Conservation (phyloP, 495 filamentous ascomycete species). For the Ramalina peruviana region DNA sequence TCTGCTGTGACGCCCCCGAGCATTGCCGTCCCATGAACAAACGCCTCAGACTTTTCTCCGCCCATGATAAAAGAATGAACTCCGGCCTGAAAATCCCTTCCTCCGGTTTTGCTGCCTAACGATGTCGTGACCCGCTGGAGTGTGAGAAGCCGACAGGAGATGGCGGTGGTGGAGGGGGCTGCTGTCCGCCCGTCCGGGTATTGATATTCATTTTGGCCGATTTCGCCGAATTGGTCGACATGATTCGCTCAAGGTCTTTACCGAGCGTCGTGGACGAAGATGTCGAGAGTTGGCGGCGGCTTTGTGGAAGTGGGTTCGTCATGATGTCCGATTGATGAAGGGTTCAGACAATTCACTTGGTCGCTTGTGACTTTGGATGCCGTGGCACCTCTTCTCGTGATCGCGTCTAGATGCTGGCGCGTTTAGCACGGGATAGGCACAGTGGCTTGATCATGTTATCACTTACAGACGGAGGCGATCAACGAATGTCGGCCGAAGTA, state of each 20-base stretch:
- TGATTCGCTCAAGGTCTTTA: conserved; percentile 6
- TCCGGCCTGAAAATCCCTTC: background rate
- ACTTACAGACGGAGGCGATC: too few relatives aligned
- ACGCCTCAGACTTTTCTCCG: background rate
- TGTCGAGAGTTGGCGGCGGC: conserved; percentile 10
- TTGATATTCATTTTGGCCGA: conserved; percentile 1
- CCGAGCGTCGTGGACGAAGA: conserved; percentile 6
- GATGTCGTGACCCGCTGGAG: background rate
- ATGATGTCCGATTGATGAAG: conserved; percentile 1
- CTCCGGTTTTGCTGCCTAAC: background rate
- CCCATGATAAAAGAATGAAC: background rate
- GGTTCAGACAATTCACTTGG: too few relatives aligned
- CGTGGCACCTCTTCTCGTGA: too few relatives aligned
- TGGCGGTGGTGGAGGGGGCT: conserved; percentile 12
- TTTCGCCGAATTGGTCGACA: conserved; percentile 6
- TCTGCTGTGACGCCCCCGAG: too few relatives aligned
- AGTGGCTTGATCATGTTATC: too few relatives aligned
- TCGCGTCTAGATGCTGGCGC: too few relatives aligned
- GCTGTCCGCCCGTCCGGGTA: background rate
- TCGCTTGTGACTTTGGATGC: too few relatives aligned
- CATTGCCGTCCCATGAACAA: background rate
- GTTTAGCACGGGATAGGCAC: too few relatives aligned
- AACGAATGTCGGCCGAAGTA: too few relatives aligned
- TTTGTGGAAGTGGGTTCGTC: conserved; percentile 6
- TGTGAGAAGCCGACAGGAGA: conserved; percentile 10